These are phyloP conservation scores for Hymenoscyphus linearis DNA, from an alignment of 2,329 filamentous ascomycete genomes.

Conservation along the genomic window DNA sequence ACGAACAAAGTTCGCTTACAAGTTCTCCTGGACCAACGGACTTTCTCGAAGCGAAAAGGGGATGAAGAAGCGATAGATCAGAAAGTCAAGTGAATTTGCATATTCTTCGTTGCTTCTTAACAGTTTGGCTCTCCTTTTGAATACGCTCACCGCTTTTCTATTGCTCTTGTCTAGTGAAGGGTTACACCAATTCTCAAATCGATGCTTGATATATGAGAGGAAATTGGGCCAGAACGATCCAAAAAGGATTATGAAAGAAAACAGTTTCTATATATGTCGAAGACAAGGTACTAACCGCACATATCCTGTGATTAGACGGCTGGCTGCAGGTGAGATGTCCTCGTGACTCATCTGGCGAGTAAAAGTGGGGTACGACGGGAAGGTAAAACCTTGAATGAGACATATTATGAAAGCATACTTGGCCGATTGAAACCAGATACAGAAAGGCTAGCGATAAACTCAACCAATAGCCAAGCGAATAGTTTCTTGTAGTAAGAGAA, in stretches of 20 bases:
- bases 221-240: neutral
- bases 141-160: neutral
- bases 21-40: neutral
- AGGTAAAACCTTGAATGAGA: neutral
- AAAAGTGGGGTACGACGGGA: neutral
- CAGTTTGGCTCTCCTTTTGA: neutral
- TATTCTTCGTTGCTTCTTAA: neutral
- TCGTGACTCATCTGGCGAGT: neutral
- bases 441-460: no score
- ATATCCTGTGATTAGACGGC: neutral
- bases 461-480: no score
- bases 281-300: neutral
- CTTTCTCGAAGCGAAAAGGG: neutral
- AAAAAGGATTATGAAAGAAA: neutral
- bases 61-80: no score
- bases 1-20: neutral
- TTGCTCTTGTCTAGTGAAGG: neutral
- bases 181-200: neutral
- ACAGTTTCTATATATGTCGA: neutral
- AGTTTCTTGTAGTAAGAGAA: no score
- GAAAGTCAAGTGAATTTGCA: neutral
- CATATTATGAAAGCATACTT: neutral
- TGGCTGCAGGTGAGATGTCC: neutral
- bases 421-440: no score
- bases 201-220: no score